These are phyloP conservation scores for Dictyostelium purpureum DNA, from an alignment of 78 protist genomes.

Conservation along the genomic window DNA sequence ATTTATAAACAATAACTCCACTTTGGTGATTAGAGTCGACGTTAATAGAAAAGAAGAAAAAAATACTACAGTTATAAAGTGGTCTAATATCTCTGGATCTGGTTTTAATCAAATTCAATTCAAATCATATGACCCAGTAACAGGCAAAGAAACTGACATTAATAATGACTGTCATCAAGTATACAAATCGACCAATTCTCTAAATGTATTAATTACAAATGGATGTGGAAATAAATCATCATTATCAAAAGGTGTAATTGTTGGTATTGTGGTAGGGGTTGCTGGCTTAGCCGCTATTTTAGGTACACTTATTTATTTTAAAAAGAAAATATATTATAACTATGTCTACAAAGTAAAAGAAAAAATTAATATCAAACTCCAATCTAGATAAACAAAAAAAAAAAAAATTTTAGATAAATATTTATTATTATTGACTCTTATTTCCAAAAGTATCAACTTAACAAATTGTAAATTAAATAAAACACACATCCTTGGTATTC, in stretches of 20 bases:
- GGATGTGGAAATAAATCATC: not conserved
- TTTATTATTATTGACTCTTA: no score
- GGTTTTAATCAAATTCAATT: not conserved
- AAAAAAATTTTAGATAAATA: no score
- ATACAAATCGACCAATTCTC: no score
- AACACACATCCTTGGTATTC: no score
- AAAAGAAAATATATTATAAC: not conserved
- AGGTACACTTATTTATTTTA: not conserved
- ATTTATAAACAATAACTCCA: not conserved
- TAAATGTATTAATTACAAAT: not conserved
- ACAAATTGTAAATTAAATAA: no score
- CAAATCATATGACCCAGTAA: not conserved
- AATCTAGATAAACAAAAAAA: no score
- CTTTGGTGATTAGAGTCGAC: not conserved
- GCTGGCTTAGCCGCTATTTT: not conserved
- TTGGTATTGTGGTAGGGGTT: slow-evolving; percentile 9
- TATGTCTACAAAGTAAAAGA: no score
- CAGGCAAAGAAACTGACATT: not conserved
- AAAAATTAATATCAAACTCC: no score
- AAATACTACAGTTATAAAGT: not conserved
- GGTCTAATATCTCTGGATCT: not conserved
- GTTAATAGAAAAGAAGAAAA: no score
- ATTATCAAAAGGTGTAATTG: not conserved
- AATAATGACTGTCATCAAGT: not conserved
- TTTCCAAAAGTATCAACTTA: no score